Evolutionary conservation across 495 filamentous ascomycete species (phyloP).

Genomic region (Aspergillus cavernicola): DNA sequence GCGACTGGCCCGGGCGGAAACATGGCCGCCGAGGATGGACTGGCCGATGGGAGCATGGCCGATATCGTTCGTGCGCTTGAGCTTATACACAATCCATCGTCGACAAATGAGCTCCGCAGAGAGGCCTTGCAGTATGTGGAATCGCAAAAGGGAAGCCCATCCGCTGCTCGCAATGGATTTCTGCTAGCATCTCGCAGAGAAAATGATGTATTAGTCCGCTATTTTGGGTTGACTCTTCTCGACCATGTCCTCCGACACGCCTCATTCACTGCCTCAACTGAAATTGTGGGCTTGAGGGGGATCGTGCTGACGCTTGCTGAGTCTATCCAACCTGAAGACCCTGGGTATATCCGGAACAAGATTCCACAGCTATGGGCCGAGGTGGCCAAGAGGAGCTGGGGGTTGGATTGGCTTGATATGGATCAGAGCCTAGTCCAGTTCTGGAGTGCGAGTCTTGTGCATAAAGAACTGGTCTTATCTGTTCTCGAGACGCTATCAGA

Average conservation of each 20-base stretch:
- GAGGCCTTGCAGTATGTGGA: constrained; percentile 83
- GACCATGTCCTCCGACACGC: constrained; percentile 83
- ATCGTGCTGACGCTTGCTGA: constrained; percentile 80
- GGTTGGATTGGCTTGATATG: constrained; percentile 88
- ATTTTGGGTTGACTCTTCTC: constrained; percentile 87
- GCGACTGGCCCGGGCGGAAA: constrained; percentile 5
- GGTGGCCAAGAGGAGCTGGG: constrained; percentile 90
- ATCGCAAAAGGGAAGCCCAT: constrained; percentile 66
- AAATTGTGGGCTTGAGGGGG: constrained; percentile 59
- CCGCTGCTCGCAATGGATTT: constrained; percentile 84
- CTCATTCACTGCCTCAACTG: constrained; percentile 63
- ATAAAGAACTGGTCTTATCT: constrained; percentile 75
- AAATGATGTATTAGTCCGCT: constrained; percentile 76
- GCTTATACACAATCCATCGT: constrained; percentile 77
- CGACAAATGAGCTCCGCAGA: constrained; percentile 77
- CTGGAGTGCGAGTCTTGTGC: constrained; percentile 70
- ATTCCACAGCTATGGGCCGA: constrained; percentile 95
- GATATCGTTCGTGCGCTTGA: constrained; percentile 77
- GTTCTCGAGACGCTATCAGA: constrained; percentile 92
- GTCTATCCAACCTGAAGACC: constrained; percentile 66
- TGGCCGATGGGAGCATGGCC: constrained; percentile 41
- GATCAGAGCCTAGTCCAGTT: constrained; percentile 75
- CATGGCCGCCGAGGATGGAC: constrained; percentile 39
- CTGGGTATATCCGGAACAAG: constrained; percentile 84
- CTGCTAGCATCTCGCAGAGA: constrained; percentile 67